A percentile compares a stretch with the other conserved stretches of the same genome.
These are phyloP conservation scores for Aphanoascus verrucosus DNA, from an alignment of 2,329 filamentous ascomycete species.

Conservation along the genomic window DNA sequence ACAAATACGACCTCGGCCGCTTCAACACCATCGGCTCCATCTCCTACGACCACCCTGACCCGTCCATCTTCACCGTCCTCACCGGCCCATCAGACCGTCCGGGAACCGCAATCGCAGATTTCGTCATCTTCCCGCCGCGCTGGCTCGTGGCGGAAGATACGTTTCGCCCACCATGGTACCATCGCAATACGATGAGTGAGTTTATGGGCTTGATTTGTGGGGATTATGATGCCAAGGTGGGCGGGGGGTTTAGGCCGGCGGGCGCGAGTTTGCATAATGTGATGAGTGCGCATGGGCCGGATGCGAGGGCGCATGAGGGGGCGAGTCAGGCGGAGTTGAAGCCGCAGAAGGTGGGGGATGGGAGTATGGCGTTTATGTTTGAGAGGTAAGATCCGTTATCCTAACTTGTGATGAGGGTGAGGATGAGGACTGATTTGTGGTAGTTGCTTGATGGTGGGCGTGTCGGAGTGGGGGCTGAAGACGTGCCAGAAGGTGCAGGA, in stretches of 20 bases:
- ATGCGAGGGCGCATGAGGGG: conserved; percentile 46
- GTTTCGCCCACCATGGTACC: conserved; percentile 53
- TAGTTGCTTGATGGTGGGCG: conserved; percentile 56
- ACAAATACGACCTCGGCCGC: conserved; percentile 69
- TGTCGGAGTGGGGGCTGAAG: conserved; percentile 62
- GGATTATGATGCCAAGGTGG: conserved; percentile 50
- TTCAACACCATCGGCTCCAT: conserved; percentile 66
- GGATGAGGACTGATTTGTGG: conserved; percentile 1
- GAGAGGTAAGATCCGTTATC: conserved; percentile 35
- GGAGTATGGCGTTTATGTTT: conserved; percentile 56
- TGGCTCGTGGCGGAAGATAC: conserved; percentile 54
- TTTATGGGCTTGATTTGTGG: conserved; percentile 56
- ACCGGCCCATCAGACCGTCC: conserved; percentile 47
- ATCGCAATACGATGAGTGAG: conserved; percentile 55
- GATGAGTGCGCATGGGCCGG: conserved; percentile 58
- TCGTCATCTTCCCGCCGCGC: conserved; percentile 54
- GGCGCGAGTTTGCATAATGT: conserved; percentile 58
- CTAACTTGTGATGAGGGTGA: not conserved
- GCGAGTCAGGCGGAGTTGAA: conserved; percentile 45
- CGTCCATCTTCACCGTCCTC: conserved; percentile 62
- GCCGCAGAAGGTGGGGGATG: conserved; percentile 48
- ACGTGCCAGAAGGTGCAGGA: conserved; percentile 60
- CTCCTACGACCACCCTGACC: conserved; percentile 67
- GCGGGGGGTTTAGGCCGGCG: conserved; percentile 49
- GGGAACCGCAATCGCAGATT: conserved; percentile 55